Evolutionary conservation across 441 rosid species (phyloP).

Genomic region (Syzygium malaccense): DNA sequence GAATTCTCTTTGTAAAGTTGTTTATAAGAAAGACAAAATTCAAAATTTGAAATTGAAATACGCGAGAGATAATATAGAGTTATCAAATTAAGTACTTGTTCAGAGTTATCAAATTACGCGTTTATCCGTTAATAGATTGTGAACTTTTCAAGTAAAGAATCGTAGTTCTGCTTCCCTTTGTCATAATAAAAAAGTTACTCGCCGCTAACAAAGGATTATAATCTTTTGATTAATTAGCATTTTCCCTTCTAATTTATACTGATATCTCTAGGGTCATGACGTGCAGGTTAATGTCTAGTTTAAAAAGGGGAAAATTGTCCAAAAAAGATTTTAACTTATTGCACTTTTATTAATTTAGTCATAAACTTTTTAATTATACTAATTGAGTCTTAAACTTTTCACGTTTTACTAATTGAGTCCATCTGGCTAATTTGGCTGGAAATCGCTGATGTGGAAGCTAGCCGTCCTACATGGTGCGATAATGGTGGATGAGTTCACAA

Average conservation of each 20-base stretch:
- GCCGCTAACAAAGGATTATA: not conserved
- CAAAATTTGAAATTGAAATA: not conserved
- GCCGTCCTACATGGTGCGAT: no score
- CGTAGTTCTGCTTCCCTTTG: not conserved
- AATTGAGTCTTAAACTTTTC: no score
- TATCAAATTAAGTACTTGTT: no score
- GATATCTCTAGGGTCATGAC: not conserved
- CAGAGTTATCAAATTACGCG: not conserved
- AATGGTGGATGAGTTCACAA: no score
- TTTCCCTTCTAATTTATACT: not conserved
- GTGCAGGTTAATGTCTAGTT: not conserved
- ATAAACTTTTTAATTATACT: no score
- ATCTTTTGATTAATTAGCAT: not conserved
- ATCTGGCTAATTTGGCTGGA: rapidly evolving
- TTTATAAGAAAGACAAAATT: not conserved
- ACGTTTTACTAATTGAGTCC: no score
- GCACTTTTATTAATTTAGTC: no score
- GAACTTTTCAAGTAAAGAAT: not conserved
- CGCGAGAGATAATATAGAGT: not conserved
- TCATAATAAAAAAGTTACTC: not conserved
- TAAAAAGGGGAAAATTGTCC: not conserved
- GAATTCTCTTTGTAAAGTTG: not conserved
- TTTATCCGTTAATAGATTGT: not conserved
- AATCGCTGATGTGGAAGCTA: rapidly evolving
- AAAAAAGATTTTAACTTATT: no score